Percentiles rank a stretch among this genome's conserved stretches.
Conservation (phyloP, 2,329 filamentous ascomycete species). For the Penicillium thymicola region DNA sequence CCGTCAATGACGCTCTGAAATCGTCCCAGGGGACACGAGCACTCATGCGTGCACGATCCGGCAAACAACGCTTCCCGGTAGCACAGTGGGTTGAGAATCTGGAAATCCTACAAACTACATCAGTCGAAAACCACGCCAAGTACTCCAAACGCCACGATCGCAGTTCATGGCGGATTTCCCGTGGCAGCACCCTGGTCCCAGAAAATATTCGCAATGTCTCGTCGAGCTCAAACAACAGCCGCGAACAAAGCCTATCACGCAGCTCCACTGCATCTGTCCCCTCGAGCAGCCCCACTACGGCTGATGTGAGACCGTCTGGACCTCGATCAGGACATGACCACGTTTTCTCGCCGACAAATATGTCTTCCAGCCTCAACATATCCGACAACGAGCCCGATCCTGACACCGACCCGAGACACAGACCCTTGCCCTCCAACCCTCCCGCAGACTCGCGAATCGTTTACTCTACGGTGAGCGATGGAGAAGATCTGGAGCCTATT, state of each 20-base stretch:
- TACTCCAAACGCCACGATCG: slow-evolving; percentile 33
- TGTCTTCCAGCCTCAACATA: not conserved
- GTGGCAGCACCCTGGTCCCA: slow-evolving; percentile 23
- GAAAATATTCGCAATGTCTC: not conserved
- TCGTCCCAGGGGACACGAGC: slow-evolving; percentile 53
- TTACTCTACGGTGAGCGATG: slow-evolving; percentile 4
- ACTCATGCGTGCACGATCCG: slow-evolving; percentile 63
- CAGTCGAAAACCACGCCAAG: slow-evolving; percentile 51
- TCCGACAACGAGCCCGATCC: slow-evolving; percentile 1
- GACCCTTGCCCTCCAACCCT: not conserved
- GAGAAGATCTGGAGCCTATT: slow-evolving; percentile 1
- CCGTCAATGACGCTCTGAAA: slow-evolving; percentile 58
- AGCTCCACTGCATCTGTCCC: not conserved
- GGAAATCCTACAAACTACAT: slow-evolving; percentile 58
- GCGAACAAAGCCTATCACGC: slow-evolving; percentile 4
- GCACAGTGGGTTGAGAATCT: slow-evolving; percentile 65
- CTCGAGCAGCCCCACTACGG: not conserved
- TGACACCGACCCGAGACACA: not conserved
- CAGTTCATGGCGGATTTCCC: slow-evolving; percentile 19
- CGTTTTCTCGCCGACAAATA: not conserved
- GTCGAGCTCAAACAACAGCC: slow-evolving; percentile 2
- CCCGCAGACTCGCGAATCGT: not conserved
- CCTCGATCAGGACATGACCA: slow-evolving; percentile 2
- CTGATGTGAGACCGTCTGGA: slow-evolving; percentile 1
- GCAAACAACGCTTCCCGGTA: slow-evolving; percentile 65